Percentiles rank a stretch among this genome's conserved stretches.
phyloP scores from a whole-genome alignment of 805 yeast genomes.

The Yarrowia sp. region DNA sequence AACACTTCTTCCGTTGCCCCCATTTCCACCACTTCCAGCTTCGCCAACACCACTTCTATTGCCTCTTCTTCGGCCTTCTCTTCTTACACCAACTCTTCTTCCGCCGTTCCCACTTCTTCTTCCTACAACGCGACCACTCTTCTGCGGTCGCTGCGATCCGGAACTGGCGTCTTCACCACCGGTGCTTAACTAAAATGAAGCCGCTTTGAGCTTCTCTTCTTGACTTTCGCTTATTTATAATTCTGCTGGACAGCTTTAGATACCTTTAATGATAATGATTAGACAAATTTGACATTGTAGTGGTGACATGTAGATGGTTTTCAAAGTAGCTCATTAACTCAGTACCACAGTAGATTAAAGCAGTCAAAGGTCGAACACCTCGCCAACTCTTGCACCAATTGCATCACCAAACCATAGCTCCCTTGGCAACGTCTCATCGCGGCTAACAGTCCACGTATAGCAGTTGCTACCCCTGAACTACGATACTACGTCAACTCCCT shows the following conservation, averaged over 20 bases:
- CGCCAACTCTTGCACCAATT: no score
- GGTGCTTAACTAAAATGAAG: slow-evolving; percentile 18
- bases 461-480: neutral
- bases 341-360: no score
- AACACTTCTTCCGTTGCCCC: neutral
- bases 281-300: neutral
- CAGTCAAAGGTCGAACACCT: no score
- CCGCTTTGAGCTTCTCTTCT: neutral
- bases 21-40: neutral
- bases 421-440: no score
- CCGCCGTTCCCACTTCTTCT: neutral
- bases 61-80: slow-evolving; percentile 11
- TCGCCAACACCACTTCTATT: slow-evolving; percentile 2
- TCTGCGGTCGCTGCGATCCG: slow-evolving; percentile 10
- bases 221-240: slow-evolving; percentile 18
- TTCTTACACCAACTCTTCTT: slow-evolving; percentile 16
- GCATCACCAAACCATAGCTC: no score
- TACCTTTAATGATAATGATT: slow-evolving; percentile 15
- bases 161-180: slow-evolving; percentile 20
- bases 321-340: no score
- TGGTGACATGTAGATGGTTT: neutral
- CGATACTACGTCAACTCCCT: no score
- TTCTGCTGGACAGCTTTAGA: slow-evolving; percentile 24
- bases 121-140: slow-evolving; percentile 17
- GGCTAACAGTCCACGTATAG: no score